These are phyloP conservation scores for Akanthomyces uredinophilus DNA, from an alignment of 2,329 filamentous ascomycete genomes.

Conservation along the genomic window DNA sequence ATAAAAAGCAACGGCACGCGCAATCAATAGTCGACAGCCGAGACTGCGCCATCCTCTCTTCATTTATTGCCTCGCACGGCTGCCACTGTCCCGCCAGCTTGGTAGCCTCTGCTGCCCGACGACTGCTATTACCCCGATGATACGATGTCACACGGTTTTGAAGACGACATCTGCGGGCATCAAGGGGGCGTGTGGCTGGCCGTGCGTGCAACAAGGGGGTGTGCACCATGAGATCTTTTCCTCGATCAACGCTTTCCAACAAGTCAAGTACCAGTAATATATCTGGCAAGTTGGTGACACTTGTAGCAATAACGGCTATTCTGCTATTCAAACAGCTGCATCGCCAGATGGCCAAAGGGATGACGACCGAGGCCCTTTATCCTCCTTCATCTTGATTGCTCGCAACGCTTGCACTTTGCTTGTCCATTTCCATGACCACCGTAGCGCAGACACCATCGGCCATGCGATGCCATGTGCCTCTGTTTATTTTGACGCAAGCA, in stretches of 20 bases:
- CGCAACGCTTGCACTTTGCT: background rate
- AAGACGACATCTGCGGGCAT: background rate
- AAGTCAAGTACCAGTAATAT: background rate
- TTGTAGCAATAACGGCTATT: background rate
- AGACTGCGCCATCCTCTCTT: background rate
- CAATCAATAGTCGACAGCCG: background rate
- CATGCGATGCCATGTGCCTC: background rate
- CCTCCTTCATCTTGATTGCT: too few species aligned
- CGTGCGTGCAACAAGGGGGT: background rate
- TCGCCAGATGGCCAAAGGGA: background rate
- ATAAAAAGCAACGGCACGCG: too few species aligned
- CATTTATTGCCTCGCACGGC: background rate
- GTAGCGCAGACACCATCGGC: background rate
- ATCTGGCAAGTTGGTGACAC: too few species aligned
- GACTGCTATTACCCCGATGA: background rate
- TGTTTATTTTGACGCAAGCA: background rate
- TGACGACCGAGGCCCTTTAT: too few species aligned
- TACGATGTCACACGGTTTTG: constrained; percentile 6
- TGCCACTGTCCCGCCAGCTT: background rate
- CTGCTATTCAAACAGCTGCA: background rate
- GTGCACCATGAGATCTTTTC: background rate
- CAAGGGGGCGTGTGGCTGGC: background rate
- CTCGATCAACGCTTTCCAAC: background rate
- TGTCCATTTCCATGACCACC: background rate
- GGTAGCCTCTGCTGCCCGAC: background rate